phyloP scores from a whole-genome alignment of 352 stramenopile genomes.

The Halophytophthora polymorphica region DNA sequence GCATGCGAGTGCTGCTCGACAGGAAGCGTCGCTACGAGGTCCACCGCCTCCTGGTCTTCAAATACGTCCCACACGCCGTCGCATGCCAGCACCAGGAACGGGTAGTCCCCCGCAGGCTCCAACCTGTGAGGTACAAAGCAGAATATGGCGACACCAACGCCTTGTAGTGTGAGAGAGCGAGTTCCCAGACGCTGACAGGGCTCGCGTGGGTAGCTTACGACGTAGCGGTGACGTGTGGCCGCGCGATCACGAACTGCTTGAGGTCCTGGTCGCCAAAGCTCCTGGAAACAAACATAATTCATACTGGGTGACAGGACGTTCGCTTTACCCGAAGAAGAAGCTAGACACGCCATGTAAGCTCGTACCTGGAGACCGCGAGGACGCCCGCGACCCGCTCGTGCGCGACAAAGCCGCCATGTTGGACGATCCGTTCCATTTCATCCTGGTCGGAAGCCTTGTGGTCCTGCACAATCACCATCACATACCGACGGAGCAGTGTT shows the following conservation, averaged over 20 bases:
- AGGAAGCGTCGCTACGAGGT: conserved; percentile 46
- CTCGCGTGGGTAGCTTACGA: conserved; percentile 18
- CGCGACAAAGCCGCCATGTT: conserved; percentile 66
- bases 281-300: conserved; percentile 21
- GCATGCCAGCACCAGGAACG: conserved; percentile 74
- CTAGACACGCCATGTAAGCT: background rate
- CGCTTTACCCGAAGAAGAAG: background rate
- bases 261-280: conserved; percentile 77
- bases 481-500: background rate
- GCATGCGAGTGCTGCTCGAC: conserved; percentile 35
- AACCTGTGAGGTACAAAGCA: conserved; percentile 26
- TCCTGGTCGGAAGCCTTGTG: conserved; percentile 65
- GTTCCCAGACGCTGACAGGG: background rate
- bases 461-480: conserved; percentile 25
- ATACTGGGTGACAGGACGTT: conserved; percentile 5
- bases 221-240: conserved; percentile 42
- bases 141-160: background rate
- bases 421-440: conserved; percentile 55
- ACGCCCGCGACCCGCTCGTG: conserved; percentile 68
- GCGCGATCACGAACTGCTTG: conserved; percentile 66
- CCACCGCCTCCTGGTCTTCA: conserved; percentile 65
- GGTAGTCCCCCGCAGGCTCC: conserved; percentile 37
- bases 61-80: conserved; percentile 82
- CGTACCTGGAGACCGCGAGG: conserved; percentile 67
- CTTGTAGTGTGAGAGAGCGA: conserved; percentile 2